Base-by-base conservation (phyloP, 768 basidiomycete species). In the Calocybe indica region DNA sequence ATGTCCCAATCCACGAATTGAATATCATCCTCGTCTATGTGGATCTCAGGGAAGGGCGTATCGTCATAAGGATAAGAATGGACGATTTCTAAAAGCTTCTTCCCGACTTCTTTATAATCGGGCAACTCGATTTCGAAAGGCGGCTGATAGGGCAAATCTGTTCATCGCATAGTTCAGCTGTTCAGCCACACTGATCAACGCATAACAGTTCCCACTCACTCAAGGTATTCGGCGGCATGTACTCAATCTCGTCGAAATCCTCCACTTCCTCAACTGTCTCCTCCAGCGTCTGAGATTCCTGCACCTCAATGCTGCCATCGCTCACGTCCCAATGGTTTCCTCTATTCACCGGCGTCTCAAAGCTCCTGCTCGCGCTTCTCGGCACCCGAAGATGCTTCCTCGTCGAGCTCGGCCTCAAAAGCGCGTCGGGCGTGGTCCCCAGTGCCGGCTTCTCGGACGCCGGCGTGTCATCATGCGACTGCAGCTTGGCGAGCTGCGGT, bases 291-390 rank as follows among this genome's bases (percentile, higher is more conserved):
- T 62, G 54, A 3, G 54, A 54, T 37, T 67, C 68, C 2, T 61
- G 62, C 11, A 60, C 43, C 1, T 58, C 62, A 10, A 73, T 64
- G 45, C 65, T 67, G 0, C 60, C 58, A 22, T 88, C 85, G 54
- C 79, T 82, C 32, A 87, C 75, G 55, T 92, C 87, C 88, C 88
- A 92, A 48, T 84, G 79, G 52, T 80, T 73, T 2, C 84, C 86
- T 7, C 65, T 69, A 13, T 80, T 81, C 35, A 73, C 53, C 1
- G 89, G 89, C 0, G 89, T 91, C 57, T 84, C 73, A 52, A 85
- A 84, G 11, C 49, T 66, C 51, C 73, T 73, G 38, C 62, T 67
- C 22, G 70, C 69, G 48, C 71, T 79, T 34, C 74, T 65, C 35
- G 81, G 81, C 9, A 72, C 69, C 37, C 86, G 74, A 45, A 76